phyloP scores from a whole-genome alignment of 441 rosid genomes.

The Melastoma candidum region DNA sequence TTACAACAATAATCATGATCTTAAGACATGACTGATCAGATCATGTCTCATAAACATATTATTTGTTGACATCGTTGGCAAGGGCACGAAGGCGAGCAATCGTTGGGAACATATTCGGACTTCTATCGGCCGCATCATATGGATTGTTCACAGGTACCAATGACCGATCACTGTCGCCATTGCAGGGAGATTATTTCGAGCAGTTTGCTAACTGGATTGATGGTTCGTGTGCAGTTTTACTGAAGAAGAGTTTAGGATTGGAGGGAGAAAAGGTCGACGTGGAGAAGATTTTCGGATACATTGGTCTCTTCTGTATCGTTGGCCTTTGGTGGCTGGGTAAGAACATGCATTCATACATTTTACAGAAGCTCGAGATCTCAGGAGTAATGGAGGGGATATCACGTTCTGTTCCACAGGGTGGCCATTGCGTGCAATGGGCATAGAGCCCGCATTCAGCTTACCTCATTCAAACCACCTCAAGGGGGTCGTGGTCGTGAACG shows the following conservation, averaged over 20 bases:
- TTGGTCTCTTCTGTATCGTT: slow-evolving; percentile 46
- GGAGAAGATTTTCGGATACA: slow-evolving; percentile 46
- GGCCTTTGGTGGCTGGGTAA: slow-evolving; percentile 71
- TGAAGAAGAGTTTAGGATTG: slow-evolving; percentile 46
- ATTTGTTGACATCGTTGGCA: not conserved
- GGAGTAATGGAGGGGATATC: not conserved
- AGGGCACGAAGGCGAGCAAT: slow-evolving; percentile 39
- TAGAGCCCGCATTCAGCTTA: slow-evolving; percentile 40
- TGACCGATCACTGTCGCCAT: slow-evolving; percentile 1
- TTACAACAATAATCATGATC: no score
- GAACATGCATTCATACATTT: slow-evolving; percentile 1
- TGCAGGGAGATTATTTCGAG: slow-evolving; percentile 5
- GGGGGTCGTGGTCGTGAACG: slow-evolving; percentile 37
- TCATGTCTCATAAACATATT: no score
- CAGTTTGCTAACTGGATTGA: not conserved
- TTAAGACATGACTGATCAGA: no score
- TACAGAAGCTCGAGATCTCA: not conserved
- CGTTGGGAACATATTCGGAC: slow-evolving; percentile 40
- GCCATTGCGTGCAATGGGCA: slow-evolving; percentile 43
- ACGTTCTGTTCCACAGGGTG: slow-evolving; percentile 28
- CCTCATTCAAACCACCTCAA: slow-evolving; percentile 33
- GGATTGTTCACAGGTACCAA: slow-evolving; percentile 47
- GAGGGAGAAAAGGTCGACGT: slow-evolving; percentile 42
- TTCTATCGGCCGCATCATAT: slow-evolving; percentile 44
- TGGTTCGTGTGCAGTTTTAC: slow-evolving; percentile 32